A percentile compares a stretch with the other conserved stretches of the same genome.
Evolutionary conservation across 768 basidiomycete genomes (phyloP).

Genomic region (Tricholoma hemisulphureum): DNA sequence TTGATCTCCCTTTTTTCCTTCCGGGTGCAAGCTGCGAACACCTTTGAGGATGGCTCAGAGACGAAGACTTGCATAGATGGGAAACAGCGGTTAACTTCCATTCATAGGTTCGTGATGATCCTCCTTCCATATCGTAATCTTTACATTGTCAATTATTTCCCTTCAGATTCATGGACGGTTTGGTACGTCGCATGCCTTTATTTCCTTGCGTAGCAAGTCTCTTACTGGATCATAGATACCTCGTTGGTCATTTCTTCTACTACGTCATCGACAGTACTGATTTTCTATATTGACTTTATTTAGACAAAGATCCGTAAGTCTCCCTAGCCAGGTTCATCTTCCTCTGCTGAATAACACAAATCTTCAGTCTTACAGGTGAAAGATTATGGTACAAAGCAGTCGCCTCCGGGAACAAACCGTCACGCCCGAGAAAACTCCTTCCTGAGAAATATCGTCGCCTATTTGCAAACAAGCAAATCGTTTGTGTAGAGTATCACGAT

Average conservation of each 20-base stretch:
- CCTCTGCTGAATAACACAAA: neutral
- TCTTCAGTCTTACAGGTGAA: slow-evolving; percentile 31
- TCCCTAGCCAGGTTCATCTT: neutral
- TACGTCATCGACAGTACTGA: slow-evolving; percentile 14
- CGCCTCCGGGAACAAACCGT: slow-evolving; percentile 9
- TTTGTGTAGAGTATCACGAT: slow-evolving; percentile 72
- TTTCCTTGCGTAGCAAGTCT: neutral
- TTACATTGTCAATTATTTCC: neutral
- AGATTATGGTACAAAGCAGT: slow-evolving; percentile 49
- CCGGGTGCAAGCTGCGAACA: slow-evolving; percentile 41
- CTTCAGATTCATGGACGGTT: slow-evolving; percentile 19
- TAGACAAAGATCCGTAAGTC: slow-evolving; percentile 19
- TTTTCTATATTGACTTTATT: neutral
- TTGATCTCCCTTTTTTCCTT: slow-evolving; percentile 2
- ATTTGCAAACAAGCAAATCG: slow-evolving; percentile 72
- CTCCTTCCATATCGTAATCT: neutral
- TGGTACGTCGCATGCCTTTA: slow-evolving; percentile 11
- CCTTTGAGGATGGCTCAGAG: slow-evolving; percentile 61
- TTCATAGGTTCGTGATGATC: slow-evolving; percentile 50
- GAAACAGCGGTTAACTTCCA: slow-evolving; percentile 66
- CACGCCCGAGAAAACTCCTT: slow-evolving; percentile 32
- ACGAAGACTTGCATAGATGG: slow-evolving; percentile 49
- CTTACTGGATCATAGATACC: neutral
- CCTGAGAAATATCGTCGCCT: slow-evolving; percentile 55
- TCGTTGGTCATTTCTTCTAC: slow-evolving; percentile 36